Base-by-base conservation (phyloP, 2,329 filamentous ascomycete genomes). In the Aspergillus sp. region DNA sequence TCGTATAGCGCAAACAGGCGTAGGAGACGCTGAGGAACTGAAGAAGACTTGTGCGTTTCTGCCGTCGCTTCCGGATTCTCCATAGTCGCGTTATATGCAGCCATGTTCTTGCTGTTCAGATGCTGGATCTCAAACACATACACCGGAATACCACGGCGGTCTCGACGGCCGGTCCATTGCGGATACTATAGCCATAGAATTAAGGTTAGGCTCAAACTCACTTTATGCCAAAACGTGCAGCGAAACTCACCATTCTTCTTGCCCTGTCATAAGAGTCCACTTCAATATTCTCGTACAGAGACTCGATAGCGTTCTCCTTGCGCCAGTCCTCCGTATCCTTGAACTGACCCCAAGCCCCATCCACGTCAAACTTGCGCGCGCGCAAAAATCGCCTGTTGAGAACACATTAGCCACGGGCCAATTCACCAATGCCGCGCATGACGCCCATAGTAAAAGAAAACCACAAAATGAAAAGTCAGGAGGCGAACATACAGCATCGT, bases 1-100 rank as follows among this genome's bases (percentile, higher is more conserved):
- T 98, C 93, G 79, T 98, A 98, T 15, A 97, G 82, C 1, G 93
- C 91, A 72, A 96, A 96, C 5, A 98, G 83, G 23, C 91, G 90
- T 52, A 97, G 81, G 69, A 96, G 84, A 70, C 91, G 91, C 25
- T 88, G 80, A 0, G 90, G 84, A 2, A 77, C 73, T 85, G 75
- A 69, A 35, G 78, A 77, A 64, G 69, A 77, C 62, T 86, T 83
- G 64, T 89, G 87, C 65, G 87, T 82, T 67, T 82, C 82, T 58
- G 83, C 80, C 43, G 81, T 81, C 19, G 80, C 79, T 51, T 79
- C 78, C 19, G 68, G 64, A 31, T 78, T 73, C 55, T 60, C 62
- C 77, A 79, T 66, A 58, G 75, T 72, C 51, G 74, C 69, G 70
- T 93, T 90, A 76, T 96, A 96, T 56, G 86, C 84, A 44, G 86